Evolutionary conservation across 2,329 filamentous ascomycete species (phyloP).

Genomic region (Exophiala lecanii-corni): DNA sequence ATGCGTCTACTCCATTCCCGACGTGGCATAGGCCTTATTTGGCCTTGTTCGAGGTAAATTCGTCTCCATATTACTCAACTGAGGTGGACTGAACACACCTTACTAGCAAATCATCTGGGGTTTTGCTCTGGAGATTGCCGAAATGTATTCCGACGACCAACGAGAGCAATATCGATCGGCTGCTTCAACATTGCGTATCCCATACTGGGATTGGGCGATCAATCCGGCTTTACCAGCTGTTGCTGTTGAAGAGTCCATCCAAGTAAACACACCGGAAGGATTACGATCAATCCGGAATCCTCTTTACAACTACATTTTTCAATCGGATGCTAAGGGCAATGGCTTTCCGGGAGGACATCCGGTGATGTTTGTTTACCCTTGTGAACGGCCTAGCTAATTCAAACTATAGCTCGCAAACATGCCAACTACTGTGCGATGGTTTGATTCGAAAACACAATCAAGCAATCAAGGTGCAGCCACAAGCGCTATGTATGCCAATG

Average conservation of each 20-base stretch:
- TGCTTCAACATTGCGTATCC: slow-evolving; percentile 40
- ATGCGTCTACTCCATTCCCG: slow-evolving; percentile 70
- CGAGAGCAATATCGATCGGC: slow-evolving; percentile 45
- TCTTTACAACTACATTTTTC: slow-evolving; percentile 40
- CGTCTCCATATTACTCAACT: too few species aligned
- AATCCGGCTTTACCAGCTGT: slow-evolving; percentile 33
- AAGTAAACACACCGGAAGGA: slow-evolving; percentile 41
- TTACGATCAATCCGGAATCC: slow-evolving; percentile 40
- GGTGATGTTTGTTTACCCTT: slow-evolving; percentile 3
- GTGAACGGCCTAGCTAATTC: neutral
- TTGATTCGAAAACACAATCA: slow-evolving; percentile 10
- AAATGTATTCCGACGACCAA: slow-evolving; percentile 41
- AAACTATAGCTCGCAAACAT: slow-evolving; percentile 18
- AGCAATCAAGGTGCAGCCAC: slow-evolving; percentile 23
- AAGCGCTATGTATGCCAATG: slow-evolving; percentile 19
- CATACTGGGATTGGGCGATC: slow-evolving; percentile 50
- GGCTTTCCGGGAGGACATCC: slow-evolving; percentile 24
- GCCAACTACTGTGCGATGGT: slow-evolving; percentile 21
- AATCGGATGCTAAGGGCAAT: slow-evolving; percentile 18
- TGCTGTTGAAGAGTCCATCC: slow-evolving; percentile 37
- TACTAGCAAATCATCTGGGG: slow-evolving; percentile 36
- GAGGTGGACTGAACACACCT: too few species aligned
- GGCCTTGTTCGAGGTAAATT: slow-evolving; percentile 52
- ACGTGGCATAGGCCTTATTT: slow-evolving; percentile 83
- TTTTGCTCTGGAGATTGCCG: slow-evolving; percentile 36